Percentiles rank a stretch among this genome's conserved stretches.
These are phyloP conservation scores for Pistacia atlantica DNA, from an alignment of 345 rosid species.

Conservation along the genomic window DNA sequence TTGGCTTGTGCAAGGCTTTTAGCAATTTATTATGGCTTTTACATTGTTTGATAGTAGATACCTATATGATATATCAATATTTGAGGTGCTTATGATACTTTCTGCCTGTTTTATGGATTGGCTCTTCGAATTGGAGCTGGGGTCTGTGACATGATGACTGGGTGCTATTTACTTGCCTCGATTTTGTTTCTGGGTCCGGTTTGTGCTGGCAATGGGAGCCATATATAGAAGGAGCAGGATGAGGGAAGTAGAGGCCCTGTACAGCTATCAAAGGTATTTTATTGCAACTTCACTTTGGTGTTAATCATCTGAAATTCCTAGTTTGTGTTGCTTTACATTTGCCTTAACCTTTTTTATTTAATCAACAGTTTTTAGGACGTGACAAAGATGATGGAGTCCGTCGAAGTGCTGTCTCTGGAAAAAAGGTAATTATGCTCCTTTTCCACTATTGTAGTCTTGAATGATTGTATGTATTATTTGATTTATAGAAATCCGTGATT, in stretches of 20 bases:
- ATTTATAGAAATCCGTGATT: neutral
- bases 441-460: neutral
- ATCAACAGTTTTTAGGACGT: constrained; percentile 69
- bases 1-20: neutral
- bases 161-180: constrained; percentile 65
- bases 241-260: constrained; percentile 82
- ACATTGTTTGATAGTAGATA: constrained; percentile 6
- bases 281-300: constrained; percentile 10
- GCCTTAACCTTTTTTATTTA: constrained; percentile 2
- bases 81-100: constrained; percentile 64
- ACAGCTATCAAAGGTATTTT: constrained; percentile 83
- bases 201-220: constrained; percentile 80
- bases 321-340: neutral
- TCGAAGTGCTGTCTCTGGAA: constrained; percentile 97
- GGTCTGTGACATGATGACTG: constrained; percentile 72
- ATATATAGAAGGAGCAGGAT: constrained; percentile 72
- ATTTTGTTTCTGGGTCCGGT: constrained; percentile 50
- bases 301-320: neutral
- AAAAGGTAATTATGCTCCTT: constrained; percentile 55
- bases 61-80: constrained; percentile 17
- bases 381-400: constrained; percentile 80
- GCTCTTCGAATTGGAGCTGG: constrained; percentile 99
- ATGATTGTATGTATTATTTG: neutral
- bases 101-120: constrained; percentile 70
- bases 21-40: neutral